Evolutionary conservation across 345 rosid species (phyloP).

Genomic region (Populus ilicifolia): DNA sequence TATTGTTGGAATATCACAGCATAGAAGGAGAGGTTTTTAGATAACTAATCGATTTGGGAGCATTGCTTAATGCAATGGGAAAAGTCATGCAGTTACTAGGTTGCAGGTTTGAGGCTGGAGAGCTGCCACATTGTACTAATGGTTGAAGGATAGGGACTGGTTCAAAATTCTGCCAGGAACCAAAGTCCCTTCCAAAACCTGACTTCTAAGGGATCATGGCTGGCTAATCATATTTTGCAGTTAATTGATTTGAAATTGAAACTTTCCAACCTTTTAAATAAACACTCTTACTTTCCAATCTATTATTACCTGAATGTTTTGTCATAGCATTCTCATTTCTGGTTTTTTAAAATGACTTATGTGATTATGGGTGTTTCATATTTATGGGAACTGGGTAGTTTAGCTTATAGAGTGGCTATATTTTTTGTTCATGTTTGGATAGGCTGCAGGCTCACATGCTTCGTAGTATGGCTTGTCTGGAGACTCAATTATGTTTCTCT

Average conservation of each 20-base stretch:
- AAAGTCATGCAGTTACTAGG: neutral
- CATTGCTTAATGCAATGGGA: neutral
- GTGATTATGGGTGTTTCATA: neutral
- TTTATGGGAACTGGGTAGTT: neutral
- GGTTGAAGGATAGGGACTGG: neutral
- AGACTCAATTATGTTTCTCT: slow-evolving; percentile 10
- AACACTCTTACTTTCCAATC: neutral
- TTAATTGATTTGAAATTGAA: neutral
- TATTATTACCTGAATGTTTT: neutral
- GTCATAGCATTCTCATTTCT: neutral
- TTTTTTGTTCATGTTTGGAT: too few species aligned
- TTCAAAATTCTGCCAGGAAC: neutral
- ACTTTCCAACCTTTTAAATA: neutral
- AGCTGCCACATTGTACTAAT: neutral
- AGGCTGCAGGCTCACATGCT: slow-evolving; percentile 10
- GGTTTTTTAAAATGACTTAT: neutral
- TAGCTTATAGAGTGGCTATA: neutral
- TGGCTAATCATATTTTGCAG: neutral
- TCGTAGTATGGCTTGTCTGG: slow-evolving; percentile 3
- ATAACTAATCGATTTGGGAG: neutral
- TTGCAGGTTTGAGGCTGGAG: neutral
- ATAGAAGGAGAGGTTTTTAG: neutral
- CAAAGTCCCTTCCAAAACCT: neutral
- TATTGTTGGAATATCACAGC: neutral
- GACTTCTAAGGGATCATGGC: neutral